Conservation (phyloP, 768 basidiomycete genomes). For the Kwoniella shandongensis region DNA sequence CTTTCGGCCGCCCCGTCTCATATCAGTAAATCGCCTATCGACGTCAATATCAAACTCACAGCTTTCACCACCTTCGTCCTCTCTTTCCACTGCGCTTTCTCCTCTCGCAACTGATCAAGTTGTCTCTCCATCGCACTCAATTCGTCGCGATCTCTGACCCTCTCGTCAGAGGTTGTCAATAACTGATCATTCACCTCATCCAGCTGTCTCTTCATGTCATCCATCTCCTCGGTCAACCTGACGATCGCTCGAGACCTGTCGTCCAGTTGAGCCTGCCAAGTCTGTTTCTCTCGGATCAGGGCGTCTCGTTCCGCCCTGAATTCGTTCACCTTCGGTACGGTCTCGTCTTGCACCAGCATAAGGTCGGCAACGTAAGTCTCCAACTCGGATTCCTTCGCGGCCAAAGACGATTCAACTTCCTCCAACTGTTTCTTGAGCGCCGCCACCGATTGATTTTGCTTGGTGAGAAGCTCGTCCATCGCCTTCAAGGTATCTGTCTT, state of each 20-base stretch:
- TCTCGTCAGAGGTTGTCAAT: constrained; percentile 57
- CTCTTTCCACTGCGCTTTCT: constrained; percentile 12
- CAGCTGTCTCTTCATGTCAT: constrained; percentile 53
- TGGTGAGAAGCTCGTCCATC: constrained; percentile 43
- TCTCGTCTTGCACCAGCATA: too few relatives aligned
- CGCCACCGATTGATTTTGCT: neutral
- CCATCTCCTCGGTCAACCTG: neutral
- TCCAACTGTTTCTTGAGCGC: constrained; percentile 39
- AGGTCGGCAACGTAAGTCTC: neutral
- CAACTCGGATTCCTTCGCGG: constrained; percentile 56
- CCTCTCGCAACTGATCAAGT: constrained; percentile 1
- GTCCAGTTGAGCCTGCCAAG: neutral
- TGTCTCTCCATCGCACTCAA: constrained; percentile 4
- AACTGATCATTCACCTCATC: constrained; percentile 59
- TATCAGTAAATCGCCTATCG: neutral
- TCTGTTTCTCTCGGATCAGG: too few relatives aligned
- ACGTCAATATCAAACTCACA: neutral
- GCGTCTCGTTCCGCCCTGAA: too few relatives aligned
- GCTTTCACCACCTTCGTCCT: constrained; percentile 1
- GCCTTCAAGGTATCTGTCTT: constrained; percentile 57
- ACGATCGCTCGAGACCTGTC: neutral
- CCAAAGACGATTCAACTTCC: constrained; percentile 54
- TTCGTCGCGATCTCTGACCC: constrained; percentile 2
- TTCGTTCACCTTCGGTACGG: too few relatives aligned
- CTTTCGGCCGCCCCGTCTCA: too few relatives aligned